A percentile compares a stretch with the other conserved stretches of the same genome.
Evolutionary conservation across 306 rosid species (phyloP).

Genomic region (Vigna radiata): DNA sequence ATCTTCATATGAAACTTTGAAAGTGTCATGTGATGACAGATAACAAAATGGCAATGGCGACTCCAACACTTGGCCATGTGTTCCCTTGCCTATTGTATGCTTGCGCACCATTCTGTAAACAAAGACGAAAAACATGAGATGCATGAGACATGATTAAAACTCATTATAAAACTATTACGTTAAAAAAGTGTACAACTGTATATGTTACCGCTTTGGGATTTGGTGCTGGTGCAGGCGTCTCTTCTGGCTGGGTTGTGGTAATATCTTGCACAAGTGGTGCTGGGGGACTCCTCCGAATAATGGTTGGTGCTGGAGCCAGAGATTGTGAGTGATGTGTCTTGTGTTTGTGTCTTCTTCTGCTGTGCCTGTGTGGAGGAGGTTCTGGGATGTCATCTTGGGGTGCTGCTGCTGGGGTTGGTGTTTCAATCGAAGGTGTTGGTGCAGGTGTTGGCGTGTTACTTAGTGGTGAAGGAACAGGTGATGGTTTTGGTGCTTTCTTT

Average conservation of each 20-base stretch:
- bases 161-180: neutral
- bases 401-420: conserved; percentile 42
- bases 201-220: conserved; percentile 61
- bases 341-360: conserved; percentile 59
- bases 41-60: conserved; percentile 64
- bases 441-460: conserved; percentile 63
- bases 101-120: conserved; percentile 66
- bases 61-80: conserved; percentile 50
- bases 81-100: conserved; percentile 54
- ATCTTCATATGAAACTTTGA: conserved; percentile 27
- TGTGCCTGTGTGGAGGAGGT: conserved; percentile 77
- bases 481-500: conserved; percentile 54
- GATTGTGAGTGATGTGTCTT: conserved; percentile 61
- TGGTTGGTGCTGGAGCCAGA: conserved; percentile 67
- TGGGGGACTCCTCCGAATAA: conserved; percentile 70
- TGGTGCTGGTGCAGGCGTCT: conserved; percentile 84
- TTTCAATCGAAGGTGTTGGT: conserved; percentile 48
- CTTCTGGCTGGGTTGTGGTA: conserved; percentile 57
- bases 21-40: conserved; percentile 48
- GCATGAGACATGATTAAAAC: neutral
- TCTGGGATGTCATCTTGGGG: conserved; percentile 54
- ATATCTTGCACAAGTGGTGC: conserved; percentile 70
- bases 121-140: neutral
- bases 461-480: conserved; percentile 65
- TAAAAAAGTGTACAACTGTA: neutral